A percentile compares a stretch with the other conserved stretches of the same genome.
Conservation (phyloP, 2,329 filamentous ascomycete species). For the Balansia obtecta region DNA sequence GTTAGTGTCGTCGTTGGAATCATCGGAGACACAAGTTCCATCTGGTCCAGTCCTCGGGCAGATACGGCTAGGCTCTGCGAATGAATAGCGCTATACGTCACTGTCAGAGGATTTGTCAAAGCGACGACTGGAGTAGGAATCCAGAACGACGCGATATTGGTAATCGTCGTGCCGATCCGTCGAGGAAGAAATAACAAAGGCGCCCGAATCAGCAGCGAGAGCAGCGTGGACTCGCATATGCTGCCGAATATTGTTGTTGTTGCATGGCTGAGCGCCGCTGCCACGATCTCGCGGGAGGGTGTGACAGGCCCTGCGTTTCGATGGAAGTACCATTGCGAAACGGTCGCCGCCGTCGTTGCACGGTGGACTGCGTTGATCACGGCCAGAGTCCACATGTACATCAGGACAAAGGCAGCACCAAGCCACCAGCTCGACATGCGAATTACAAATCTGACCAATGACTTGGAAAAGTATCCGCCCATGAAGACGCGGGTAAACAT, state of each 20-base stretch:
- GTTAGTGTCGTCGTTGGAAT: constrained; percentile 63
- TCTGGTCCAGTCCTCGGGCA: constrained; percentile 66
- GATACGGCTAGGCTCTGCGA: constrained; percentile 70
- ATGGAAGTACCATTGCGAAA: constrained; percentile 99
- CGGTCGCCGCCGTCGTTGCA: constrained; percentile 83
- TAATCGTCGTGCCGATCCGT: constrained; percentile 50
- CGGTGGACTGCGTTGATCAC: constrained; percentile 82
- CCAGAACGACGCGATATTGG: constrained; percentile 64
- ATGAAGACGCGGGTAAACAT: constrained; percentile 97
- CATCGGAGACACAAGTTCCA: constrained; percentile 65
- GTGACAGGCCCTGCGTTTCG: constrained; percentile 69
- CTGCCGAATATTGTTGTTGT: constrained; percentile 82
- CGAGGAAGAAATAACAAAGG: constrained; percentile 75
- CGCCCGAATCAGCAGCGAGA: constrained; percentile 69
- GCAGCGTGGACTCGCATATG: constrained; percentile 74
- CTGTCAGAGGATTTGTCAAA: constrained; percentile 78
- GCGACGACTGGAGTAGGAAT: constrained; percentile 76
- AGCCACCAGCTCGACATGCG: constrained; percentile 89
- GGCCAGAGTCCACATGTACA: constrained; percentile 91
- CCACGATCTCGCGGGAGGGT: constrained; percentile 68
- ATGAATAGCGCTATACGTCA: constrained; percentile 91
- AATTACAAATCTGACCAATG: constrained; percentile 59
- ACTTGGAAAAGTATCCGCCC: constrained; percentile 67
- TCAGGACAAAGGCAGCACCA: constrained; percentile 78
- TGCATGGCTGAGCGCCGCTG: constrained; percentile 71